phyloP scores from a whole-genome alignment of 768 basidiomycete genomes.

The Postia placenta region DNA sequence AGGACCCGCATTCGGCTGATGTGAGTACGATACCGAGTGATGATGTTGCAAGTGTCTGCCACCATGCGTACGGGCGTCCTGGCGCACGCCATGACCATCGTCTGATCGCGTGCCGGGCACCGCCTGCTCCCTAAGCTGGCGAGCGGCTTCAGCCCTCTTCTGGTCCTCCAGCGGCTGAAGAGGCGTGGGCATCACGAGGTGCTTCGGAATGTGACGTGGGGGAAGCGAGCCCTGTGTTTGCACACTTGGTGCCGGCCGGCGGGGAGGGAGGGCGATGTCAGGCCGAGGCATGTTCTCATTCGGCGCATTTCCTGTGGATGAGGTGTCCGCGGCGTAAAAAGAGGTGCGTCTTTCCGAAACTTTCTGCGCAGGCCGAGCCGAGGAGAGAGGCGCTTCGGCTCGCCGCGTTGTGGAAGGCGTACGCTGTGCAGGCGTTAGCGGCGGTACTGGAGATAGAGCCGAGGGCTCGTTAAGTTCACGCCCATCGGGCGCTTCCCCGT shows the following conservation, averaged over 20 bases:
- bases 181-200: constrained; percentile 70
- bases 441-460: background rate
- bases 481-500: background rate
- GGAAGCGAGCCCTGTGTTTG: constrained; percentile 9
- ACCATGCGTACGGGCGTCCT: background rate
- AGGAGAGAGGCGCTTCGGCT: background rate
- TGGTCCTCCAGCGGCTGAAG: constrained; percentile 33
- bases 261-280: constrained; percentile 13
- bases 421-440: background rate
- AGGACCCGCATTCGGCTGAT: background rate
- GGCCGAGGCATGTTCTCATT: constrained; percentile 7
- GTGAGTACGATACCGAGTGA: constrained; percentile 3
- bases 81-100: background rate
- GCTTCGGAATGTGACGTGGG: constrained; percentile 47
- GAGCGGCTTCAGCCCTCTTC: constrained; percentile 2
- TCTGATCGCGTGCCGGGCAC: background rate
- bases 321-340: background rate
- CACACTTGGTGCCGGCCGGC: background rate
- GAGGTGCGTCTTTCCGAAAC: background rate
- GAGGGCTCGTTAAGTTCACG: background rate
- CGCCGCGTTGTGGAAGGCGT: background rate
- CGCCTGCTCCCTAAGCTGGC: constrained; percentile 2
- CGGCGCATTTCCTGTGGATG: background rate
- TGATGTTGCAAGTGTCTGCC: constrained; percentile 5
- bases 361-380: background rate